These are phyloP conservation scores for Ceratocystiopsis sp. DNA, from an alignment of 2,329 filamentous ascomycete species.

Conservation along the genomic window DNA sequence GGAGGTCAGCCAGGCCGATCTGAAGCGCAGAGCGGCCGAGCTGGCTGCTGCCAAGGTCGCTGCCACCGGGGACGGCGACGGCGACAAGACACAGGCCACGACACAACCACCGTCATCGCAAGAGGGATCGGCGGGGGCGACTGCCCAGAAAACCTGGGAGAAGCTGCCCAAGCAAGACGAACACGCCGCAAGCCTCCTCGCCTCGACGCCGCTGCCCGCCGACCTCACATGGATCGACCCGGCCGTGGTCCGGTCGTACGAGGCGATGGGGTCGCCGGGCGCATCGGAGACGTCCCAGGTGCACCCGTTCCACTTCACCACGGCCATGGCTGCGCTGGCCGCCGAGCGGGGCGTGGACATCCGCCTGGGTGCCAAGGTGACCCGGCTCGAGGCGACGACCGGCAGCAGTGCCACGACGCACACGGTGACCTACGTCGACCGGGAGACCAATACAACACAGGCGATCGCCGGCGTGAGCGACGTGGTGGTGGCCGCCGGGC, in stretches of 20 bases:
- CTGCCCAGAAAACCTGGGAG: slow-evolving; percentile 32
- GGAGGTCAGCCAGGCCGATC: slow-evolving; percentile 13
- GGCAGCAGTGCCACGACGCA: slow-evolving; percentile 12
- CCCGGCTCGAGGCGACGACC: slow-evolving; percentile 29
- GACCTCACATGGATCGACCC: slow-evolving; percentile 75
- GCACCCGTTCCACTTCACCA: slow-evolving; percentile 83
- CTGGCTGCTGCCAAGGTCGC: slow-evolving; percentile 5
- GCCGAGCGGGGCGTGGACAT: slow-evolving; percentile 51
- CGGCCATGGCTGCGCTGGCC: slow-evolving; percentile 61
- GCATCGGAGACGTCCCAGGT: slow-evolving; percentile 77
- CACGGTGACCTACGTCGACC: slow-evolving; percentile 43
- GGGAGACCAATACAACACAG: slow-evolving; percentile 19
- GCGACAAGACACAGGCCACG: background rate
- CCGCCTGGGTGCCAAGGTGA: slow-evolving; percentile 48
- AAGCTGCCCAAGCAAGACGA: slow-evolving; percentile 43
- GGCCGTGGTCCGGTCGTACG: slow-evolving; percentile 50
- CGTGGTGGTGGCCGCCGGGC: slow-evolving; percentile 37
- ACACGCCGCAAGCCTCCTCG: slow-evolving; percentile 28
- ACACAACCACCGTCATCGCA: too few species aligned
- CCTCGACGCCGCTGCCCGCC: slow-evolving; percentile 43
- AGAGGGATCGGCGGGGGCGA: too few species aligned
- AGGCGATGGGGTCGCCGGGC: slow-evolving; percentile 57
- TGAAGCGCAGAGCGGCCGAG: slow-evolving; percentile 8
- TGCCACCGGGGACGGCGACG: background rate
- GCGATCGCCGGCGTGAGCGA: slow-evolving; percentile 31